Base-by-base conservation (phyloP, 2,329 filamentous ascomycete species). In the Claviceps fusiformis region DNA sequence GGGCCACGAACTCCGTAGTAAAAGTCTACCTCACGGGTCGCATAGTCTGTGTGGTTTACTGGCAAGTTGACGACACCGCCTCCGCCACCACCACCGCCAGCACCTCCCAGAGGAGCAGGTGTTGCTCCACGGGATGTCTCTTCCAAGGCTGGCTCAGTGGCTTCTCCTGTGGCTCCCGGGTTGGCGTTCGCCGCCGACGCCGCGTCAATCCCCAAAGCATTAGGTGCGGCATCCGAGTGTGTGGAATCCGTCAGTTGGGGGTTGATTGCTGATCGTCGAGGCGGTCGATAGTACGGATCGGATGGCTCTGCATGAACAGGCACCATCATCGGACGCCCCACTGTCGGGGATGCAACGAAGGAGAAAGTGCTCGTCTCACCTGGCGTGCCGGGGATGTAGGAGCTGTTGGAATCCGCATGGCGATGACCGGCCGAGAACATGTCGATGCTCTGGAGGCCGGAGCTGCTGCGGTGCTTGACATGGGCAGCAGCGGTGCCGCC, bases 1-100 rank as follows among this genome's bases (percentile, higher is more conserved):
- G 90, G 89, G 0, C 93, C 93, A 39, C 93, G 83, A 19, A 95
- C 87, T 10, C 90, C 87, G 64, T 98, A 97, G 70, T 97, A 97
- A 64, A 95, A 95, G 68, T 98, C 93, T 0, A 95, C 89, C 69
- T 98, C 93, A 55, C 93, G 85, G 0, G 92, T 93, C 2, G 91
- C 86, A 65, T 97, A 97, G 65, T 98, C 92, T 1, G 87, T 85
- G 50, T 82, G 78, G 27, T 81, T 83, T 1, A 75, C 72, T 41
- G 79, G 74, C 39, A 77, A 68, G 56, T 54, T 59, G 56, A 59
- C 55, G 29, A 46, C 31, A 10, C 71, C 50, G 3, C 71, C 15
- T 6, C 15, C 37, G 15, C 37, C 39, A n/a, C 39, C 67, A 1
- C 19, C 19, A 19, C 19, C 19, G 19, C 19, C 19, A 19, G 19